These are phyloP conservation scores for Phytophthora idaei DNA, from an alignment of 352 stramenopile species.

Conservation along the genomic window DNA sequence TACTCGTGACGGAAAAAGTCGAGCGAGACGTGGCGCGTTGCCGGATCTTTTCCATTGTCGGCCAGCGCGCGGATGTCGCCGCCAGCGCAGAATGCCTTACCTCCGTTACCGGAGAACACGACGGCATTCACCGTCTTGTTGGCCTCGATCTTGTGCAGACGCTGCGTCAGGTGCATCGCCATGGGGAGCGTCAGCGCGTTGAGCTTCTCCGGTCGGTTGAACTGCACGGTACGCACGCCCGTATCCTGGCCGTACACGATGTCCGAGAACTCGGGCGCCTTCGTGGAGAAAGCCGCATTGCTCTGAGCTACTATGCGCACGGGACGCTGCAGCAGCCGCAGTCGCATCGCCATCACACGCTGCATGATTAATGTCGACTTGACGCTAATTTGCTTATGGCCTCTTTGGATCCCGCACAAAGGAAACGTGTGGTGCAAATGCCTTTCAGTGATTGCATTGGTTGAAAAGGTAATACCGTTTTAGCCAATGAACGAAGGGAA, in stretches of 20 bases:
- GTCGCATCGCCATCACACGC: slow-evolving; percentile 52
- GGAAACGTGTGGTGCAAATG: slow-evolving; percentile 36
- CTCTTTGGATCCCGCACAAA: slow-evolving; percentile 4
- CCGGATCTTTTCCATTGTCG: slow-evolving; percentile 75
- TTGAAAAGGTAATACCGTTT: slow-evolving; percentile 19
- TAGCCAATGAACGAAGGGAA: slow-evolving; percentile 27
- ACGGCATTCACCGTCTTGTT: slow-evolving; percentile 84
- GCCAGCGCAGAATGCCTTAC: slow-evolving; percentile 94
- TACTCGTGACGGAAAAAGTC: slow-evolving; percentile 98
- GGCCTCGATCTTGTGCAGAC: slow-evolving; percentile 79
- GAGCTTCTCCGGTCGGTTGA: slow-evolving; percentile 92
- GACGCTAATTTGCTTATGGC: slow-evolving; percentile 16
- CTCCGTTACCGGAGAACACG: slow-evolving; percentile 81
- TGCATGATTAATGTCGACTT: slow-evolving; percentile 38
- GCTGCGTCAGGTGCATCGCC: slow-evolving; percentile 90
- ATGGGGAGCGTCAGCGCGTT: slow-evolving; percentile 94
- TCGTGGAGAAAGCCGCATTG: slow-evolving; percentile 37
- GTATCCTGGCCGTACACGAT: slow-evolving; percentile 83
- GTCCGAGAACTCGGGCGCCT: slow-evolving; percentile 59
- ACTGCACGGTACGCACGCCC: slow-evolving; percentile 80
- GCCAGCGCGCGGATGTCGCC: slow-evolving; percentile 94
- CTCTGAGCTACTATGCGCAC: slow-evolving; percentile 22
- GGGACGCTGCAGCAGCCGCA: slow-evolving; percentile 69
- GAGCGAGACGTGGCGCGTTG: slow-evolving; percentile 68
- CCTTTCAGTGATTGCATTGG: slow-evolving; percentile 29